Conservation (phyloP, 2,329 filamentous ascomycete genomes). For the Diaporthe sp. region DNA sequence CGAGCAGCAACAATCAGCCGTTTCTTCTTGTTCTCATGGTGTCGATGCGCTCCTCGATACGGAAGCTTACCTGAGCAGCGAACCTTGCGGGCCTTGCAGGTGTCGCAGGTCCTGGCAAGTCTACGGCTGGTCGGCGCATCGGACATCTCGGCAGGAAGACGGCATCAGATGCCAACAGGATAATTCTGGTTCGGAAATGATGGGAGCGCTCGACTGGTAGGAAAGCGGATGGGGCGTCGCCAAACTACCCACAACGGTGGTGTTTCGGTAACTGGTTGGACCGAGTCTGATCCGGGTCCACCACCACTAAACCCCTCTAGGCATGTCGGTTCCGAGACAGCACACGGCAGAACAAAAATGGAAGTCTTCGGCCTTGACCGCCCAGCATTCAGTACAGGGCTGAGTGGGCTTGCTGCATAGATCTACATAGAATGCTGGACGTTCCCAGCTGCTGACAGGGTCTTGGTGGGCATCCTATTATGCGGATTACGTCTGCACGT, state of each 20-base stretch:
- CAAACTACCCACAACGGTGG: not conserved
- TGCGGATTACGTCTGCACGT: not conserved
- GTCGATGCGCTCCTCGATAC: slow-evolving; percentile 38
- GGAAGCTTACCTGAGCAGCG: slow-evolving; percentile 44
- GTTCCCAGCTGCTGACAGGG: not conserved
- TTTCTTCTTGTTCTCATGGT: not conserved
- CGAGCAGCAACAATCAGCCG: not conserved
- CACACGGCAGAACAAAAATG: not conserved
- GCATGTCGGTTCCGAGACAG: slow-evolving; percentile 7
- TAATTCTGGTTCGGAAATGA: not conserved
- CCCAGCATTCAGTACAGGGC: not conserved
- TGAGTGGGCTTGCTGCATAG: not conserved
- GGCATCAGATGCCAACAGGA: not conserved
- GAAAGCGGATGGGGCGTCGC: not conserved
- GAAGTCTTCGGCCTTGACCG: not conserved
- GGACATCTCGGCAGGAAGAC: not conserved
- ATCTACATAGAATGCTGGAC: not conserved
- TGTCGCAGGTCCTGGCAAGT: slow-evolving; percentile 47
- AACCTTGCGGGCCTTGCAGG: slow-evolving; percentile 53
- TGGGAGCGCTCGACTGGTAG: not conserved
- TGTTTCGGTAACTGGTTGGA: not conserved
- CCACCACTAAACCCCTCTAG: not conserved
- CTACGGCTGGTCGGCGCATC: slow-evolving; percentile 11
- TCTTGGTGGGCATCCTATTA: not conserved
- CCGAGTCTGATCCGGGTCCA: not conserved